Base-by-base conservation (phyloP, 2,329 filamentous ascomycete species). In the Calcarisporium arbuscula region DNA sequence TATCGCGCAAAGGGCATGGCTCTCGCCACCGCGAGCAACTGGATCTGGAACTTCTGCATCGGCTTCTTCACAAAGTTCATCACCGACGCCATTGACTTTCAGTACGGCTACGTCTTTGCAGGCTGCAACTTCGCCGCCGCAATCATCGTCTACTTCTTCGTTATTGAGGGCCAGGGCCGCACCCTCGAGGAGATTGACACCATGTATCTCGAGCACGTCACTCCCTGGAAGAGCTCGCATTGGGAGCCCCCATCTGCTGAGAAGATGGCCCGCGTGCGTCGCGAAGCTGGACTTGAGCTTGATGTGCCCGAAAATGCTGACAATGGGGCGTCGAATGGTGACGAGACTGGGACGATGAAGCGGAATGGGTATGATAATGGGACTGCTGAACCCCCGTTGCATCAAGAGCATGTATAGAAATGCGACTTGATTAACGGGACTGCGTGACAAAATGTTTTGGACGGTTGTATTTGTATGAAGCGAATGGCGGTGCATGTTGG, bases 1-100 rank as follows among this genome's bases (percentile, higher is more conserved):
- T 79, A 80, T 48, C 66, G 76, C 23, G 74, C 74, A 4, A 70
- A 70, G 50, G 72, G 67, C 19, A 79, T 80, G 67, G 74, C 73
- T 3, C 53, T 80, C 3, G 68, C 74, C 1, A 81, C 77, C 0
- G 68, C 74, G 0, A 70, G 68, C 46, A 82, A 82, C 56, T 82
- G 78, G 78, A 63, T 68, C 20, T 85, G 79, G 78, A 85, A 86
- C 57, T 88, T 88, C 59, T 67, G 85, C 44, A 71, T 80, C 40
- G 76, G 75, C 0, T 89, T 89, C 65, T 86, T 87, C 64, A 87
- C 85, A 0, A 81, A 84, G 0, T 88, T 87, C 58, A 88, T 89
- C 52, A 83, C 79, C 0, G 62, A 67, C 0, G 72, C 73, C 4
- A 88, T 88, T 35, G 74, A 82, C 45, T 88, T 82, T 57, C 69